Base-by-base conservation (phyloP, 1,284 basidiomycete species). In the Apiotrichum sp. region DNA sequence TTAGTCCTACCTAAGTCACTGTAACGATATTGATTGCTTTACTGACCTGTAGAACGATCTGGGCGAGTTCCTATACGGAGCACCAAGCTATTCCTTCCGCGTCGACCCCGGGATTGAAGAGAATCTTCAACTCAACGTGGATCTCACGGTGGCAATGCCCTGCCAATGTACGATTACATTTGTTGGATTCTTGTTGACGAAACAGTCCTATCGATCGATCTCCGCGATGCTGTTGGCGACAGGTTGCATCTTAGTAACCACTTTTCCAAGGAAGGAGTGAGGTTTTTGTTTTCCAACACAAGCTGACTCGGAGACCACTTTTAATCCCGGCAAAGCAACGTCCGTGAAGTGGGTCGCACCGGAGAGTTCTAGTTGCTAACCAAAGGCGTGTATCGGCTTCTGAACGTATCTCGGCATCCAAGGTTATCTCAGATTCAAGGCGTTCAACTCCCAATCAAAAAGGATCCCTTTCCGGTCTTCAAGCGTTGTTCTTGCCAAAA, bases 211-310 rank as follows among this genome's bases (percentile, higher is more conserved):
- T 87, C 85, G 49, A 85, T 98, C 29, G 95, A 98, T 71, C 76
- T 98, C 50, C 80, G 93, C 50, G 95, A 98, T 73, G 89, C 89
- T 0, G 83, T 95, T 6, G 95, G 95, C 1, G 95, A 98, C 71
- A 80, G 93, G 39, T 71, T 98, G 34, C 89, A 88, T 71, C 81
- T 98, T 55, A 92, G 82, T 64, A 85, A 86, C 57, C 86, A 86
- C 39, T 86, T 98, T 70, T 84, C 81, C 47, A 86, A 93, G 61
- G 93, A 98, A 66, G 89, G 90, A 29, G 87, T 88, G 69, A 62
- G 84, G 5, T 31, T 4, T 33, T 16, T 3, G 45, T n/a, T 6
- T 4, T 3, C 10, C n/a, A n/a, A n/a, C n/a, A n/a, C n/a, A 13
- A n/a, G 11, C 47, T 49, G 38, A 49, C 10, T 71, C 43, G 3